Base-by-base conservation (phyloP, 2,329 filamentous ascomycete genomes). In the Sclerotinia spermophila region DNA sequence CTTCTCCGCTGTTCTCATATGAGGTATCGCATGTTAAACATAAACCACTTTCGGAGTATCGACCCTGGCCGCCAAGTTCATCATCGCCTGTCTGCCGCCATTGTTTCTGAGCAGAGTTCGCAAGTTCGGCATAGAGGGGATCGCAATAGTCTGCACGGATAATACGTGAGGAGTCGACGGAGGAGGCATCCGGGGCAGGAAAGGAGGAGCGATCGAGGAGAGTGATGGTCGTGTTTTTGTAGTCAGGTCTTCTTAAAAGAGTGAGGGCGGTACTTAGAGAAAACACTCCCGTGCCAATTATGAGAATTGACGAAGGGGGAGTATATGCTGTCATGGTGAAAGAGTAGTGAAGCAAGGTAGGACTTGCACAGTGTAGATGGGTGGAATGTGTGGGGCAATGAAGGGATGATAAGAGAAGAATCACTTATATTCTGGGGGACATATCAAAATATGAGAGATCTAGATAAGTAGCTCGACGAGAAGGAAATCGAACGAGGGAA, bases 91-190 rank as follows among this genome's bases (percentile, higher is more conserved):
- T 80, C 79, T 86, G 86, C 76, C 90, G 87, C 92, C 89, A 96
- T 78, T 86, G 83, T 27, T 84, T 80, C 77, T 92, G 91, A 1
- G 94, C 93, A 48, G 87, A 83, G 27, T 87, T 85, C 30, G 90
- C 93, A 60, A 98, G 87, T 24, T 84, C 82, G 8, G 93, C 87
- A 81, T 98, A 98, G 33, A 89, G 86, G 0, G 87, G 82, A 78
- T 95, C 89, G 7, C 92, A 90, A 78, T 98, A 98, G 84, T 98
- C 95, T 66, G 87, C 82, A 70, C 89, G 85, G 74, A 91, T 84
- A 15, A 90, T 89, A 74, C 89, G 86, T 21, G 87, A 90, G 5
- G 84, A 84, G 81, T 91, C 89, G 77, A 90, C 84, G 74, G 86
- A 88, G 66, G 87, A 85, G 71, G 84, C 84, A 76, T 91, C 87